Evolutionary conservation across 2,329 filamentous ascomycete genomes (phyloP), one percentile per base, ranked within the genome.

Genomic region (Septoria linicola): DNA sequence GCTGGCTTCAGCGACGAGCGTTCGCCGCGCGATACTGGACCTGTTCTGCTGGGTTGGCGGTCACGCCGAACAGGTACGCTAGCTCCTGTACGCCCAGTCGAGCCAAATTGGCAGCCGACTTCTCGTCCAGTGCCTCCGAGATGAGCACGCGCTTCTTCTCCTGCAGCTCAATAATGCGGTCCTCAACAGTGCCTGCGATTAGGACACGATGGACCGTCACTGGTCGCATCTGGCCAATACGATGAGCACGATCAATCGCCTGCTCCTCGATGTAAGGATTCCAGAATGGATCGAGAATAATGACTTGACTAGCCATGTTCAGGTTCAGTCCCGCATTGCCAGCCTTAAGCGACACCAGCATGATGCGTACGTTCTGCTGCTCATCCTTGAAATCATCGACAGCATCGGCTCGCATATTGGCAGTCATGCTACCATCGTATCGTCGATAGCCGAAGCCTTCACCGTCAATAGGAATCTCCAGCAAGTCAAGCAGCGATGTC

Each of bases 241-340:
- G 86, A 69, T 96, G 87, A 2, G 90, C 88, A 17, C 91, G 86
- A 67, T 95, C 91, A 43, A 96, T 85, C 3, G 91, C 91, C 71
- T 96, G 91, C 70, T 90, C 89, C 71, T 96, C 91, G 41, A 95
- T 87, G 66, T 87, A 95, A 0, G 90, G 91, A 58, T 96, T 96
- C 89, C 89, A 96, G 73, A 95, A 95, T 0, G 90, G 90, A 66
- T 96, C 90, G 65, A 95, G 83, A 58, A 96, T 87, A 68, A 96
- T 89, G 59, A 96, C 88, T 57, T 89, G 85, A 1, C 84, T 89
- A 0, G 90, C 91, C 14, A 83, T 82, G 32, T 87, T 88, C 17
- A 96, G 78, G 64, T 96, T 96, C 39, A 96, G 79, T 1, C 91
- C 91, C 0, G 90, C 84, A 61, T 92, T 92, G 27, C 88, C 88